Conservation (phyloP, 352 stramenopile species). For the Elongisporangium anandrum region DNA sequence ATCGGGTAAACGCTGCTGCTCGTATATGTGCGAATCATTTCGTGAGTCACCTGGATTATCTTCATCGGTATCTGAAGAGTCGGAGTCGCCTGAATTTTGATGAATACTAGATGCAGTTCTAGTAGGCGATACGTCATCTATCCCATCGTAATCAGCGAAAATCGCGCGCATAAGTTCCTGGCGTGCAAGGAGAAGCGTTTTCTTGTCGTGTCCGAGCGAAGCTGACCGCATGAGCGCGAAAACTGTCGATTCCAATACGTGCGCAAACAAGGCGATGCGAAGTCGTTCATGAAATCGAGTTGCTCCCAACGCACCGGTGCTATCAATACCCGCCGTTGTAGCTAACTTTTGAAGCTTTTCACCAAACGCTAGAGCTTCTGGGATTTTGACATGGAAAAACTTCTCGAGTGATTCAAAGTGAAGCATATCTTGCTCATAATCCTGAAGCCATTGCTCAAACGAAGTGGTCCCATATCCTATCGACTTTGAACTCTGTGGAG, state of each 20-base stretch:
- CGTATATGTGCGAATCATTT: not conserved
- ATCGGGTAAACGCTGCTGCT: conserved; percentile 1
- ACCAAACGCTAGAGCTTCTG: conserved; percentile 38
- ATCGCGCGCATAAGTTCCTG: conserved; percentile 43
- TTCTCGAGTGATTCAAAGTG: conserved; percentile 45
- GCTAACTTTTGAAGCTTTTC: conserved; percentile 25
- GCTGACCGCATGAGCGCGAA: conserved; percentile 27
- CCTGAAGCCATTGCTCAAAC: conserved; percentile 38
- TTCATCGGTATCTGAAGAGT: not conserved
- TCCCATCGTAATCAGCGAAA: conserved; percentile 35
- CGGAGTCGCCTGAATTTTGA: not conserved
- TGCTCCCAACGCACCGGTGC: not conserved
- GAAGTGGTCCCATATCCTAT: conserved; percentile 10
- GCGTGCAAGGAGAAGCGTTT: conserved; percentile 23
- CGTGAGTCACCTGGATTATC: not conserved
- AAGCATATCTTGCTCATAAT: conserved; percentile 38
- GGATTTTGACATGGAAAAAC: conserved; percentile 44
- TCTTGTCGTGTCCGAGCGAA: conserved; percentile 18
- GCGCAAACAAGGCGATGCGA: conserved; percentile 36
- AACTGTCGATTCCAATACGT: conserved; percentile 36
- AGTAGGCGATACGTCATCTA: not conserved
- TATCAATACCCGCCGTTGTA: conserved; percentile 7
- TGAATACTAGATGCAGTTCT: not conserved
- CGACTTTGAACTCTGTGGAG: not conserved
- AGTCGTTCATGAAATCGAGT: conserved; percentile 34